Base-by-base conservation (phyloP, 176 grass and related monocot species). In the Oryza rufipogon region DNA sequence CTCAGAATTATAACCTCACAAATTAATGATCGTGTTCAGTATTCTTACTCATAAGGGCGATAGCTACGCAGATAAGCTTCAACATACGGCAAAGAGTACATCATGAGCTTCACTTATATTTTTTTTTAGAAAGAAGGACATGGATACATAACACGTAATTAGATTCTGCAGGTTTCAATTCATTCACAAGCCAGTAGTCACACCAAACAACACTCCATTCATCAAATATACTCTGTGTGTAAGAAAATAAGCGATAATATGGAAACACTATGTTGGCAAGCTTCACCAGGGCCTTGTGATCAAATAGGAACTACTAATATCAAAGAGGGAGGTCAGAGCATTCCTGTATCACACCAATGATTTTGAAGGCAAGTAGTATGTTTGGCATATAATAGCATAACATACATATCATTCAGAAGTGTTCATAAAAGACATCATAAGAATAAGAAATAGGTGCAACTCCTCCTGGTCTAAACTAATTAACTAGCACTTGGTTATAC, bases 111-210 rank as follows among this genome's bases (percentile, higher is more conserved):
- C 54, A 58, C 39, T 8, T 41, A 41, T 1, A 1, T 9, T 41
- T 8, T 36, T 4, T 36, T 36, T 36, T 36, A 36, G 34, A 41
- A 41, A 5, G 38, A 39, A 8, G 39, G 39, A 41, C 4, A 41
- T 58, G 54, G 6, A 8, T 58, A 58, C 4, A 60, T 60, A 60
- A 49, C 15, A 63, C 49, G 49, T 5, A 42, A 38, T 42, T 68
- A 41, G 39, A 68, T 83, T 83, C 8, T 79, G 14, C 65, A 69
- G 17, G 20, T 42, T 66, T 48, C 82, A 76, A 11, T 74, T 49
- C 26, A 74, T 64, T 64, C 79, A 73, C 44, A 77, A 72, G 46
- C 20, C 48, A 82, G 48, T 9, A 60, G 54, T 3, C 2, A 1
- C 22, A 10, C 11, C 78, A 72, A 7, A 73, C 5, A 81, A 80